These are phyloP conservation scores for Meripilus lineatus DNA, from an alignment of 1,284 basidiomycete species.

Conservation along the genomic window DNA sequence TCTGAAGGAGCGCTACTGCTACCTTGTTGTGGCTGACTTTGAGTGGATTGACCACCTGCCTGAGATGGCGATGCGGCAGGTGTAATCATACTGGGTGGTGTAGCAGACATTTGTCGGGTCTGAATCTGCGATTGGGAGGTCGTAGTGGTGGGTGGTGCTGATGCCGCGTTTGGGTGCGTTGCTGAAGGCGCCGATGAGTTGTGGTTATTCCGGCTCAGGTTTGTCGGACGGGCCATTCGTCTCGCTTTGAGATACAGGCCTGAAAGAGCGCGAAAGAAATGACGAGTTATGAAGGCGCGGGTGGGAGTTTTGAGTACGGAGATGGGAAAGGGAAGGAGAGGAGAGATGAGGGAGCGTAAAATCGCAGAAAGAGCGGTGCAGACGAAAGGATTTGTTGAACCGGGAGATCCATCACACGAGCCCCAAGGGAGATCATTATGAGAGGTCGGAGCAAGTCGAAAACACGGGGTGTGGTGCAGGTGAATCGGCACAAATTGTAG, in stretches of 20 bases:
- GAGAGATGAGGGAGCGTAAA: not conserved
- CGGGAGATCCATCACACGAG: slow-evolving; percentile 11
- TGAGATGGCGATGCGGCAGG: slow-evolving; percentile 27
- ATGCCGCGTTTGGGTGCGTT: slow-evolving; percentile 26
- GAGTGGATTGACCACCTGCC: no score
- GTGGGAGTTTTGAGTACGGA: slow-evolving; percentile 9
- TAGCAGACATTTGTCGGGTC: slow-evolving; percentile 23
- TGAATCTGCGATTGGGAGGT: no score
- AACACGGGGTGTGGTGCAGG: slow-evolving; percentile 23
- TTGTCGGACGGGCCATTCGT: slow-evolving; percentile 31
- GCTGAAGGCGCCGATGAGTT: slow-evolving; percentile 20
- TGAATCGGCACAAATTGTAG: slow-evolving; percentile 11
- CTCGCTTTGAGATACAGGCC: slow-evolving; percentile 35
- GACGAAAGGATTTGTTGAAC: slow-evolving; percentile 4
- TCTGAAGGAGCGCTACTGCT: no score
- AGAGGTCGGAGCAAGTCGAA: slow-evolving; percentile 10
- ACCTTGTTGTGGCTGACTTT: slow-evolving; percentile 15
- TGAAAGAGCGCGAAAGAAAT: no score
- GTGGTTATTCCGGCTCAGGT: slow-evolving; percentile 27
- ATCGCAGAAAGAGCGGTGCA: not conserved
- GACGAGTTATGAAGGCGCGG: slow-evolving; percentile 8
- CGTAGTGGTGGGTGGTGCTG: slow-evolving; percentile 7
- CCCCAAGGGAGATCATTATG: no score
- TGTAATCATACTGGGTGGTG: slow-evolving; percentile 27
- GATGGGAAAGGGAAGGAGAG: slow-evolving; percentile 6